phyloP scores from a whole-genome alignment of 1,284 basidiomycete species.

The Malassezia furfur region DNA sequence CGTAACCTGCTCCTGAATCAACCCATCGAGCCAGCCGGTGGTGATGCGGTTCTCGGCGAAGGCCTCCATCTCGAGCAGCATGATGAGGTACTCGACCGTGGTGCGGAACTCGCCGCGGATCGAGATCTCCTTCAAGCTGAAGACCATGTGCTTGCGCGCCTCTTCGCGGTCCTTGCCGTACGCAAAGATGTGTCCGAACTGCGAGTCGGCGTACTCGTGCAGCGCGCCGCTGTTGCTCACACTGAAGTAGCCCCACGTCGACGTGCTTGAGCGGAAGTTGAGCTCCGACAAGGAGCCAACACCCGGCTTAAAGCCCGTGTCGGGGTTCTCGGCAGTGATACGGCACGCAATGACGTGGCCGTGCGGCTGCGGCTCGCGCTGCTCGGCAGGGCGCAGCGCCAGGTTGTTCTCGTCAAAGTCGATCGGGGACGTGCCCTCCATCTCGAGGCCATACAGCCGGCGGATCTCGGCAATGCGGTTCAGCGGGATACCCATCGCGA shows the following conservation, averaged over 20 bases:
- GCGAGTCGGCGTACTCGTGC: conserved; percentile 76
- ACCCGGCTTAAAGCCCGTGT: conserved; percentile 99
- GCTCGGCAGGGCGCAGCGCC: conserved; percentile 63
- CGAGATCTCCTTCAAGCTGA: conserved; percentile 93
- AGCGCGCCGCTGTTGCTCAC: conserved; percentile 89
- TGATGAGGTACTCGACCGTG: conserved; percentile 89
- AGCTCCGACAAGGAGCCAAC: conserved; percentile 93
- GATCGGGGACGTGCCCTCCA: conserved; percentile 50
- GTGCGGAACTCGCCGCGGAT: conserved; percentile 98
- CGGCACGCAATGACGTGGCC: conserved; percentile 98
- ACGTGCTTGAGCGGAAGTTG: conserved; percentile 94
- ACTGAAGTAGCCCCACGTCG: conserved; percentile 89
- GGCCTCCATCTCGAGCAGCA: conserved; percentile 86
- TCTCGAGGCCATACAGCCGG: conserved; percentile 68
- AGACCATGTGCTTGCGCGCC: conserved; percentile 97
- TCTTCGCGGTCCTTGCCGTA: conserved; percentile 94
- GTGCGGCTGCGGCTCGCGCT: conserved; percentile 86
- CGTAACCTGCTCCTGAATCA: conserved; percentile 89
- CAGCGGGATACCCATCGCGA: conserved; percentile 96
- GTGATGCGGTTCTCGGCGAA: conserved; percentile 97
- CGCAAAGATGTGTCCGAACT: conserved; percentile 96
- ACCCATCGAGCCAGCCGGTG: conserved; percentile 94
- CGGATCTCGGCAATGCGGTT: conserved; percentile 94
- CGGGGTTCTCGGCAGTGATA: conserved; percentile 98
- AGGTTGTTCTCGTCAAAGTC: conserved; percentile 69